Base-by-base conservation (phyloP, 2,329 filamentous ascomycete genomes). In the Fusarium sp. region DNA sequence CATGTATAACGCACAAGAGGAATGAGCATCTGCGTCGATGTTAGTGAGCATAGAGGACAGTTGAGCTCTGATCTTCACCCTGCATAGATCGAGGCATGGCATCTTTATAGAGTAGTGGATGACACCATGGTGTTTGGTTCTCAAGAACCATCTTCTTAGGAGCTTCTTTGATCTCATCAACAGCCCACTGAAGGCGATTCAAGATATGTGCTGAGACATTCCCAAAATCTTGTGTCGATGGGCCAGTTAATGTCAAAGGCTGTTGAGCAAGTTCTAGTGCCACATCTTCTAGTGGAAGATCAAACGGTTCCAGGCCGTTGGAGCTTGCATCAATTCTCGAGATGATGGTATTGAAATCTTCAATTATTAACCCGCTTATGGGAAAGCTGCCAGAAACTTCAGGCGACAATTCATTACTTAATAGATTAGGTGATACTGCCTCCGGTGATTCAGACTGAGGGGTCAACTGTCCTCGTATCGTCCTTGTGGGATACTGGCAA, bases 91-190 rank as follows among this genome's bases (percentile, higher is more conserved):
- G 79, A 2, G 88, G 88, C 86, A 89, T 88, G 13, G 75, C 62
- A 4, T 85, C 81, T n/a, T 80, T 79, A 65, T 88, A 89, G 0
- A 90, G 79, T n/a, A 80, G 76, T 0, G 80, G 80, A 68, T 90
- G 88, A 35, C 81, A 84, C 88, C 88, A 90, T 0, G 86, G 86
- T 0, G 86, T 87, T 54, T 83, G 79, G 20, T 82, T 86, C 49
- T 85, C 81, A 13, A 82, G 65, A 1, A 89, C 83, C 83, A 89
- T 87, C 49, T 69, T 82, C n/a, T 65, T 66, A 1, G 84, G 83
- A 2, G 87, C 83, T 59, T 85, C 83, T 47, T 86, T 84, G 20
- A 90, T 83, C 75, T 86, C 84, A 57, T 88, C 85, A 17, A 90
- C 82, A 3, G 86, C 82, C 56, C 80, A 85, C 39, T 78, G 74